Conservation (phyloP, 2,329 filamentous ascomycete species). For the Sclerotinia borealis region DNA sequence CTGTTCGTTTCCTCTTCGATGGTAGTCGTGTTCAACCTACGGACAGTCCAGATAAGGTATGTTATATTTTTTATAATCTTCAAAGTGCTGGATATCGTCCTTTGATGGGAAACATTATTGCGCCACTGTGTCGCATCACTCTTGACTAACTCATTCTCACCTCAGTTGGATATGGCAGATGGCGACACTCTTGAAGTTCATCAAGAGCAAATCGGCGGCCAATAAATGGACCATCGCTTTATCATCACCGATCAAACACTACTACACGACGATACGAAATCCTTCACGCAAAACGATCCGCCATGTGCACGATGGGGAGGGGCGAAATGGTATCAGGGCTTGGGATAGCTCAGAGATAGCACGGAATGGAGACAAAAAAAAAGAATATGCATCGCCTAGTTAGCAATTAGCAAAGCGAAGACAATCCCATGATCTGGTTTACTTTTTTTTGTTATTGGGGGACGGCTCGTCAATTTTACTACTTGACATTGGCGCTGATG, state of each 20-base stretch:
- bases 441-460: conserved; percentile 13
- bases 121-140: conserved; percentile 3
- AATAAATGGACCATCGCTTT: conserved; percentile 12
- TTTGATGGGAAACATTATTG: background rate
- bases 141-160: background rate
- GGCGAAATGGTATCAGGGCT: background rate
- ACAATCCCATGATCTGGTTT: conserved; percentile 11
- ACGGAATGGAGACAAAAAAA: background rate
- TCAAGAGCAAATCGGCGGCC: conserved; percentile 91
- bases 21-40: conserved; percentile 84
- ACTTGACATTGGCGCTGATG: conserved; percentile 22
- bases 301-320: background rate
- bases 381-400: background rate
- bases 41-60: conserved; percentile 87
- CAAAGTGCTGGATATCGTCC: too few relatives aligned
- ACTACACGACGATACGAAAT: conserved; percentile 3
- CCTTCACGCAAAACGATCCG: background rate
- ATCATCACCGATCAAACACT: conserved; percentile 13
- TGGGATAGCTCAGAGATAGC: conserved; percentile 1
- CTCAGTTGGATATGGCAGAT: conserved; percentile 90
- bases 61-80: conserved; percentile 35
- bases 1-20: conserved; percentile 92
- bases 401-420: conserved; percentile 12
- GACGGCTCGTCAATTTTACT: conserved; percentile 17
- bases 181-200: conserved; percentile 96